Evolutionary conservation across 2,329 filamentous ascomycete species (phyloP), one percentile per base, ranked within the genome.

Genomic region (Aspergillus phoenicis): DNA sequence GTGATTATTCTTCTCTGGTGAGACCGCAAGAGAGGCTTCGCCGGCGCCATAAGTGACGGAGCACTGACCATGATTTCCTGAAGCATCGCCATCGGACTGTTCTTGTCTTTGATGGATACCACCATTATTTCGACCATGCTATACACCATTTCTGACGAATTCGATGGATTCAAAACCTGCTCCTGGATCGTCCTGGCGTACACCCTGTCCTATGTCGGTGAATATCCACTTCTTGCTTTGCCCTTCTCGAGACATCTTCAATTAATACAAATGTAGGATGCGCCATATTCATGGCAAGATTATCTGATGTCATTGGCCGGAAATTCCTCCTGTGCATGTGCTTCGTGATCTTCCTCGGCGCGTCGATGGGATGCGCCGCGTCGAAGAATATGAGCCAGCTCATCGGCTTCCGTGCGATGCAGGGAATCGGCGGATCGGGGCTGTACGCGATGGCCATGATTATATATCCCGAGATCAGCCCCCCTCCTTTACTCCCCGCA

Each of bases 81-180:
- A 38, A 60, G 58, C 36, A 52, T 60, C 26, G 38, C 53, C 45
- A 56, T 60, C 45, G 58, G 53, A 13, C 53, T 57, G 33, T 57
- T 41, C 28, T 41, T 60, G 43, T 53, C 58, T 6, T 41, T 53
- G 17, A 57, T 57, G 58, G 53, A 53, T 52, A 57, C 38, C 22
- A 60, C 58, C 20, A 60, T 60, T 15, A 33, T 60, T 26, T 60
- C 52, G 43, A 60, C 58, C 26, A 60, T 55, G 51, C 52, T 60
- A 26, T 60, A 60, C 52, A 56, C 58, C 4, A 60, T 60, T 13
- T 60, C 58, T 24, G 58, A 60, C 28, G 58, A 60, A 30, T 60
- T 60, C 22, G 51, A 43, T 20, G 58, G 52, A 17, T 60, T 60
- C 22, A 28, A 48, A 39, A 20, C 7, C 1, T 60, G 17, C 15